These are phyloP conservation scores for Microcos paniculata DNA, from an alignment of 345 rosid species.

Conservation along the genomic window DNA sequence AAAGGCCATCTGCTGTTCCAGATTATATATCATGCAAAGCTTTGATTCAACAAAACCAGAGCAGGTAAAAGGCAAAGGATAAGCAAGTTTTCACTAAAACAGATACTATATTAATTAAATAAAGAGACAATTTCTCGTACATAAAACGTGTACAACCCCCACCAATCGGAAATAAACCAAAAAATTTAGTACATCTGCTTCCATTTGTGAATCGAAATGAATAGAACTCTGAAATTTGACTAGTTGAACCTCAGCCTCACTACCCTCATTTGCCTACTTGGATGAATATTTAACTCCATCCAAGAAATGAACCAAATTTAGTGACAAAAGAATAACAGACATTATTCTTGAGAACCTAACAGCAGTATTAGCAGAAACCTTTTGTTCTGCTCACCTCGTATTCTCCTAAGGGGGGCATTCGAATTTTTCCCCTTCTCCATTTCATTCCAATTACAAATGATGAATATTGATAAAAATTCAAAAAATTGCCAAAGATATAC, in stretches of 20 bases:
- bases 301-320: not conserved
- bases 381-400: slow-evolving; percentile 27
- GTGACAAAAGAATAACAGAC: slow-evolving; percentile 1
- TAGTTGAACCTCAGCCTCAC: slow-evolving; percentile 2
- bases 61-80: not conserved
- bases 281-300: not conserved
- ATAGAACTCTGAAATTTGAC: slow-evolving; percentile 6
- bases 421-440: not conserved
- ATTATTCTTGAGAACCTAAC: slow-evolving; percentile 22
- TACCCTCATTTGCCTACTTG: not conserved
- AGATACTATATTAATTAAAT: not conserved
- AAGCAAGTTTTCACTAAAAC: not conserved
- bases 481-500: slow-evolving; percentile 30
- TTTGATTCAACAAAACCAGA: not conserved
- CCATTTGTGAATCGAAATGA: slow-evolving; percentile 13
- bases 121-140: slow-evolving; percentile 16
- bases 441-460: slow-evolving; percentile 19
- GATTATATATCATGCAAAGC: not conserved
- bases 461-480: slow-evolving; percentile 26
- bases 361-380: slow-evolving; percentile 23
- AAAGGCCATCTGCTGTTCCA: not conserved
- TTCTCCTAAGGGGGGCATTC: not conserved
- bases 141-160: slow-evolving; percentile 18
- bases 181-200: not conserved
- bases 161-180: not conserved